Percentiles rank a stretch among this genome's conserved stretches.
Evolutionary conservation across 1,284 basidiomycete species (phyloP).

Genomic region (Apiotrichum gamsii): DNA sequence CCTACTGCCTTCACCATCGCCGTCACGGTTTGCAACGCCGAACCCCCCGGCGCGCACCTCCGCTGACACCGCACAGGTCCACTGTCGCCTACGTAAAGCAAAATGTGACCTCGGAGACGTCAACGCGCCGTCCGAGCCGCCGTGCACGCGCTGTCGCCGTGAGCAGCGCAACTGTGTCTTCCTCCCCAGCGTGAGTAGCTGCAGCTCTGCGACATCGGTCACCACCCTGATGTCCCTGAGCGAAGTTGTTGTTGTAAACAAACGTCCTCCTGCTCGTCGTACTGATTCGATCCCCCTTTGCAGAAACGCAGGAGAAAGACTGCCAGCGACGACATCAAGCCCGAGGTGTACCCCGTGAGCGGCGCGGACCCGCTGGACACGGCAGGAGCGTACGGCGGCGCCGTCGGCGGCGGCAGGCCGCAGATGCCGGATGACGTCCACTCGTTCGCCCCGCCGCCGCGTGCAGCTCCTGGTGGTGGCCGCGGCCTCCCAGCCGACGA

Average conservation of each 20-base stretch:
- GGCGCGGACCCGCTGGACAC: too few relatives aligned
- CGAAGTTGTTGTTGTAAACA: too few relatives aligned
- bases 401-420: not conserved
- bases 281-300: too few relatives aligned
- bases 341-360: constrained; percentile 17
- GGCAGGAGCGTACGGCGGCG: too few relatives aligned
- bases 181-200: constrained; percentile 35
- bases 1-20: too few relatives aligned
- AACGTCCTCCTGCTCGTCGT: not conserved
- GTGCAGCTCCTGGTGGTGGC: too few relatives aligned
- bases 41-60: not conserved
- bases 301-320: constrained; percentile 39
- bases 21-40: too few relatives aligned
- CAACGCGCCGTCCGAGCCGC: constrained; percentile 47
- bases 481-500: too few relatives aligned
- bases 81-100: constrained; percentile 47
- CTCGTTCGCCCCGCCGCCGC: too few relatives aligned
- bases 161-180: constrained; percentile 50
- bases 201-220: too few relatives aligned
- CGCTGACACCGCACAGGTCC: constrained; percentile 25
- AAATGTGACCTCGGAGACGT: constrained; percentile 50
- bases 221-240: too few relatives aligned
- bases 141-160: constrained; percentile 48
- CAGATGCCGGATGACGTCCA: constrained; percentile 18
- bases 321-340: constrained; percentile 15